Evolutionary conservation across 768 basidiomycete species (phyloP).

Genomic region (Mycena rebaudengoi): DNA sequence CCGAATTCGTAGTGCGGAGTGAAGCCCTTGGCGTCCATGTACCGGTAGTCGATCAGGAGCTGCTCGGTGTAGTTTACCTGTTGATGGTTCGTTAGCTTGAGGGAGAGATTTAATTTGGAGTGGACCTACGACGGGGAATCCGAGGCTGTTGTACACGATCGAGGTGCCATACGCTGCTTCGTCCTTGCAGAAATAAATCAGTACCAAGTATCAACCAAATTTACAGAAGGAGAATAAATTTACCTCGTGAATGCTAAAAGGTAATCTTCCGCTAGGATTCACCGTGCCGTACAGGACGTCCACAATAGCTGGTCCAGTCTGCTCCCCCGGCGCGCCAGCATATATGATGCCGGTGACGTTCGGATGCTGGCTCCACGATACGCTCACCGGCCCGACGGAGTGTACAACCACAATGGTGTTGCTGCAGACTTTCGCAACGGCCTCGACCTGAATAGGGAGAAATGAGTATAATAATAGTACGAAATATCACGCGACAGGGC

Average conservation of each 20-base stretch:
- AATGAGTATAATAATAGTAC: slow-evolving; percentile 49
- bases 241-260: slow-evolving; percentile 77
- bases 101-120: slow-evolving; percentile 2
- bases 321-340: slow-evolving; percentile 70
- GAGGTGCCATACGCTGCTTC: slow-evolving; percentile 22
- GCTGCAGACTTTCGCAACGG: slow-evolving; percentile 71
- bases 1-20: slow-evolving; percentile 72
- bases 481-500: neutral
- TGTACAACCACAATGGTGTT: slow-evolving; percentile 88
- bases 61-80: slow-evolving; percentile 75
- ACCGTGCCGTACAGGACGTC: slow-evolving; percentile 81
- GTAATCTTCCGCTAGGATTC: slow-evolving; percentile 78
- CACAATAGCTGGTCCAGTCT: slow-evolving; percentile 79
- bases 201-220: neutral
- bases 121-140: slow-evolving; percentile 44
- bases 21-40: slow-evolving; percentile 64
- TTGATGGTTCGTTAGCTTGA: neutral
- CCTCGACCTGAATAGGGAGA: slow-evolving; percentile 45
- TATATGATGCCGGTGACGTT: slow-evolving; percentile 74
- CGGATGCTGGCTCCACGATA: slow-evolving; percentile 79
- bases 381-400: slow-evolving; percentile 75
- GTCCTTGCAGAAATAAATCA: neutral
- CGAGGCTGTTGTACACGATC: slow-evolving; percentile 49
- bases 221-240: slow-evolving; percentile 8
- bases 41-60: slow-evolving; percentile 72